Evolutionary conservation across 2,329 filamentous ascomycete genomes (phyloP), one percentile per base, ranked within the genome.

Genomic region (Aspergillus novofumigatus): DNA sequence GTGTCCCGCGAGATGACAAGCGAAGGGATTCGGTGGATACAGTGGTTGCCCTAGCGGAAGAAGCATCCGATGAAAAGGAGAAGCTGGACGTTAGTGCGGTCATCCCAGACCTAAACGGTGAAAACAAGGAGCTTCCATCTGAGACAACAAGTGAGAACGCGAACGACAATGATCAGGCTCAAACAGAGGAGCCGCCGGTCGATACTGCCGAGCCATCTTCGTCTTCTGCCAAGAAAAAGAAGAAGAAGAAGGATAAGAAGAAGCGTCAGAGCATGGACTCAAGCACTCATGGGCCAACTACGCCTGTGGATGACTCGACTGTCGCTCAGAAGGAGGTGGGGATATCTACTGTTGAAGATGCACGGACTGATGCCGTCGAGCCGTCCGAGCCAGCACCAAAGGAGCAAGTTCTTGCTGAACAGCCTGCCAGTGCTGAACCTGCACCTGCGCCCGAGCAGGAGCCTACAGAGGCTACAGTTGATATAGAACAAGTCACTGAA

Each of bases 221-320:
- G 3, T 64, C 64, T 51, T 61, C 59, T 1, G 67, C 68, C 54
- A 70, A 69, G 60, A 65, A 66, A 51, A 69, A 71, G 52, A 75
- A 71, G 59, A 71, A 71, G 58, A 75, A 73, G 57, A 73, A 73
- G 57, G 73, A 73, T 57, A 72, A 71, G 58, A 70, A 72, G 62
- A 72, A 63, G 62, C 62, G 55, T 49, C 64, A 64, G 54, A 62
- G 49, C 49, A 48, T 56, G 32, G 59, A 65, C 29, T n/a, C 59
- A 41, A 42, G 54, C 49, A 53, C 53, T 52, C 53, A 61, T 8
- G 67, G 69, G 9, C 38, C 56, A 38, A 48, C 54, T 11, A n/a
- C 53, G 52, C 21, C 44, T 17, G 52, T 35, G 25, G 48, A 56
- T 25, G 44, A 50, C 10, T 35, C 44, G 44, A 47, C 10, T 11